Base-by-base conservation (phyloP, 441 rosid species). In the Eugenia klotzschiana region DNA sequence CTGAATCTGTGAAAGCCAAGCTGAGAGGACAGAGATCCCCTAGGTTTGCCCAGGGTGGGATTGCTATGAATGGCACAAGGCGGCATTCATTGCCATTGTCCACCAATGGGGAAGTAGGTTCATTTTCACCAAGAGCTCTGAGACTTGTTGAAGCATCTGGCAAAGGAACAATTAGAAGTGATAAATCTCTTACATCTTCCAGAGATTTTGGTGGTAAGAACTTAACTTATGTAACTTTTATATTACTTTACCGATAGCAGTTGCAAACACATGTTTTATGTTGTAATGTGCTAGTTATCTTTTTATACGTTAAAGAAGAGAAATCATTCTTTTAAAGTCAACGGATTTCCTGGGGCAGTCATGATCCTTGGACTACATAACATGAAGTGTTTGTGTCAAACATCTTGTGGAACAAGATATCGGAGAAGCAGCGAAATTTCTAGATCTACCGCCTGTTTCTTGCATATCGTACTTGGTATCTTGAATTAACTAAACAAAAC, bases 81-180 rank as follows among this genome's bases (percentile, higher is more conserved):
- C 91, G 96, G 86, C 90, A 89, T 91, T 96, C 98, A 18, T 90
- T 94, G 84, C 91, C 98, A 37, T 90, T 92, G 87, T 88, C 90
- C 84, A 89, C 88, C 79, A 90, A 87, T 83, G 91, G 87, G 79
- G 88, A 87, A 87, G 86, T 88, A 56, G 84, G 85, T 87, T 86
- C 93, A 33, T 83, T 79, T 84, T 92, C 98, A 15, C 95, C 96
- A 74, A 86, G 92, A 84, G 94, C 91, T 55, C 90, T 89, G n/a
- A 88, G 81, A 84, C 85, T 90, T 73, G 91, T 89, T 57, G 87
- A 86, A 87, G 88, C 86, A 83, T 84, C 91, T 85, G 93, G 86
- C 58, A 92, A 91, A 88, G 91, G 92, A 86, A 85, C 89, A 41
- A 84, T 79, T 41, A 87, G 82, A 56, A 85, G 85, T 15, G 90